These are phyloP conservation scores for Phytopythium boreale DNA, from an alignment of 352 stramenopile species.

Conservation along the genomic window DNA sequence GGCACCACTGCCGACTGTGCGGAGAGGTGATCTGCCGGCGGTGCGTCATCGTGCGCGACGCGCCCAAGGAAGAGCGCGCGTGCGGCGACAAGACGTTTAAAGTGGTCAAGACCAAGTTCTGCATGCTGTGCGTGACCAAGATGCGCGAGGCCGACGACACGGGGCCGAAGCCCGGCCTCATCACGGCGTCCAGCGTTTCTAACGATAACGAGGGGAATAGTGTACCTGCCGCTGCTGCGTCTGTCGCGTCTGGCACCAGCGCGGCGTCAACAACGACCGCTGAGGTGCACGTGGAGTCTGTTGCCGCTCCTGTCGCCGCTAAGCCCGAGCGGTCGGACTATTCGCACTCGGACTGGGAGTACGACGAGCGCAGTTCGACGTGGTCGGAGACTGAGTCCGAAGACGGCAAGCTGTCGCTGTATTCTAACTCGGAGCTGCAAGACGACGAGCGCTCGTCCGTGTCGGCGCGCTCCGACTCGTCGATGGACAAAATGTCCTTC, in stretches of 20 bases:
- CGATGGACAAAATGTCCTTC: constrained; percentile 31
- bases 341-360: constrained; percentile 11
- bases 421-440: constrained; percentile 27
- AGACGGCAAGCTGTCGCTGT: constrained; percentile 29
- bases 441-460: constrained; percentile 24
- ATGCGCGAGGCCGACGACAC: constrained; percentile 36
- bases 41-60: constrained; percentile 55
- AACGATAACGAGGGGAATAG: neutral
- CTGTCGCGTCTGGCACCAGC: neutral
- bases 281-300: neutral
- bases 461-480: constrained; percentile 18
- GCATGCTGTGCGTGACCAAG: constrained; percentile 56
- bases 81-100: constrained; percentile 38
- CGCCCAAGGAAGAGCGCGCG: constrained; percentile 26
- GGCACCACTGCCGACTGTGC: constrained; percentile 78
- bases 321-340: neutral
- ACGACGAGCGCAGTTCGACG: constrained; percentile 22
- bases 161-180: constrained; percentile 11
- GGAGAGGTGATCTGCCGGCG: constrained; percentile 77
- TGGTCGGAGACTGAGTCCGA: constrained; percentile 53
- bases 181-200: neutral
- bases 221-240: neutral
- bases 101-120: constrained; percentile 69
- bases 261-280: neutral
- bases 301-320: too few relatives aligned